These are phyloP conservation scores for Solanum aculeatissimum DNA, from an alignment of 305 asterid genomes.

Conservation along the genomic window DNA sequence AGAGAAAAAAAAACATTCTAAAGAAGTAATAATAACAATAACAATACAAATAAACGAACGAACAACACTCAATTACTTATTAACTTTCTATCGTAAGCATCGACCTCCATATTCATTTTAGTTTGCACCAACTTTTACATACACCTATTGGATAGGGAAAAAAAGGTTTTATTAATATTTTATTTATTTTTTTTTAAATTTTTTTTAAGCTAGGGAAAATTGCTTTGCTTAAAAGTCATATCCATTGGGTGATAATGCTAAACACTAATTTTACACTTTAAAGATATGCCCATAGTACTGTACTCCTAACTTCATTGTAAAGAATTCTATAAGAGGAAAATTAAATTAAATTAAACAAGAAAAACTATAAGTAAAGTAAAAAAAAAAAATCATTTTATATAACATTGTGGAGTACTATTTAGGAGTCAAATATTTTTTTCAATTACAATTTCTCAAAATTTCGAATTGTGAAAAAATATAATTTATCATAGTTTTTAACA, in stretches of 20 bases:
- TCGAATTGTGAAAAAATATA: not conserved
- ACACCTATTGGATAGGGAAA: not conserved
- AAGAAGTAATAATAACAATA: not conserved
- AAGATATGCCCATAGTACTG: not conserved
- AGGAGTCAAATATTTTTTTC: not conserved
- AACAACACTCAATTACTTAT: rapidly evolving
- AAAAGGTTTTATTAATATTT: not conserved
- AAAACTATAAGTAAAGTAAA: not conserved
- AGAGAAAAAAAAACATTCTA: not conserved
- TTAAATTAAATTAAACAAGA: not conserved
- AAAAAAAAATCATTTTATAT: not conserved
- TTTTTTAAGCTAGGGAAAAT: not conserved
- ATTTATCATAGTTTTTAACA: not conserved
- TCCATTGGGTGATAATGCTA: not conserved
- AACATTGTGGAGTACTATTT: not conserved
- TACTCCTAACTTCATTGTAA: not conserved
- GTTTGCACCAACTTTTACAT: no score
- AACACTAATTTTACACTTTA: not conserved
- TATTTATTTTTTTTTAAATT: no score
- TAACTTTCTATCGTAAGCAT: not conserved
- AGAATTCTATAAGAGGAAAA: not conserved
- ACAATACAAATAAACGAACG: not conserved
- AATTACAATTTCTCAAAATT: not conserved
- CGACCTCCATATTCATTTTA: not conserved
- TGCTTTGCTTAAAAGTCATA: not conserved